A percentile compares a stretch with the other conserved stretches of the same genome.
phyloP scores from a whole-genome alignment of 2,329 filamentous ascomycete species.

The Aspergillus texensis region DNA sequence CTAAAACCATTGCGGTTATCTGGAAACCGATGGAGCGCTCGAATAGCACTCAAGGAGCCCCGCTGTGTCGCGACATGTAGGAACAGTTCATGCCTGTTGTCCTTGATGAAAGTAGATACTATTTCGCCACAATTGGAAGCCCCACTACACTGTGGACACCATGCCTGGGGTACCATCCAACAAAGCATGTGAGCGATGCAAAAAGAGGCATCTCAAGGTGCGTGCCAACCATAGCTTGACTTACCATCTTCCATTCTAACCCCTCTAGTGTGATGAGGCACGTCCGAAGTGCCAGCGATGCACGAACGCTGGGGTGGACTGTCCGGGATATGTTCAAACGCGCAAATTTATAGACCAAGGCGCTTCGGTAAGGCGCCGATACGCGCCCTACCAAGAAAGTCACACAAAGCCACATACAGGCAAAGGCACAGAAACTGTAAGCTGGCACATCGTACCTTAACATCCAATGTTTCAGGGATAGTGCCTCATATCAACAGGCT shows the following conservation, averaged over 20 bases:
- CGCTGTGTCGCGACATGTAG: neutral
- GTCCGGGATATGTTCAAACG: conserved; percentile 46
- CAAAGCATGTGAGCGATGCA: conserved; percentile 44
- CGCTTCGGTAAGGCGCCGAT: conserved; percentile 42
- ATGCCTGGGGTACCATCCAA: conserved; percentile 46
- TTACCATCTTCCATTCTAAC: neutral
- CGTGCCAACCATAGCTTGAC: conserved; percentile 1
- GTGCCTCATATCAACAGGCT: conserved; percentile 1
- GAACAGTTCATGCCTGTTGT: conserved; percentile 1
- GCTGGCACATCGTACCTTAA: neutral
- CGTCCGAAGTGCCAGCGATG: conserved; percentile 44
- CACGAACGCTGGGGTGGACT: conserved; percentile 39
- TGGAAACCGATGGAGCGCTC: neutral
- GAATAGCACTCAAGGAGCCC: neutral
- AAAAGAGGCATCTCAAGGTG: conserved; percentile 44
- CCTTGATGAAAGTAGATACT: neutral
- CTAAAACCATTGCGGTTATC: neutral
- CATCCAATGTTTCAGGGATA: neutral
- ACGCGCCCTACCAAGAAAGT: conserved; percentile 40
- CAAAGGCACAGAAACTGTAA: conserved; percentile 13
- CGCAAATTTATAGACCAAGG: conserved; percentile 49
- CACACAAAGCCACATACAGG: conserved; percentile 9
- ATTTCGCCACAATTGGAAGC: conserved; percentile 8
- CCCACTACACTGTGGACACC: conserved; percentile 9
- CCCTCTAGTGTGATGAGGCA: conserved; percentile 42